Conservation (phyloP, 1,139 yeast genomes). For the Candida sp. region DNA sequence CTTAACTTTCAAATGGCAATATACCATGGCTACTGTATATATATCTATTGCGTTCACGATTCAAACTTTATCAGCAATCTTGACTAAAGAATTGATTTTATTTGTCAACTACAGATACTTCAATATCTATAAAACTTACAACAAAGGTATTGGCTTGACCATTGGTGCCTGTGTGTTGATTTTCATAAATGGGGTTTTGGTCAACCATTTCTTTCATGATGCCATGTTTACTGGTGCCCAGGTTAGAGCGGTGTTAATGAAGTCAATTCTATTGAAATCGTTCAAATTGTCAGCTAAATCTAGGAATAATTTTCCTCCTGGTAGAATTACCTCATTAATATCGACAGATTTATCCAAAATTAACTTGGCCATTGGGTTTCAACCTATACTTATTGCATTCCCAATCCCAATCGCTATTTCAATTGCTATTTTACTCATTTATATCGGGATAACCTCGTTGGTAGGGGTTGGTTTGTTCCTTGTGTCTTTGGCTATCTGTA, state of each 20-base stretch:
- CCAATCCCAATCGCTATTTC: conserved; percentile 45
- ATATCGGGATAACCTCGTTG: conserved; percentile 40
- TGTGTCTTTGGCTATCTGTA: conserved; percentile 37
- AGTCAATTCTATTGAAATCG: conserved; percentile 35
- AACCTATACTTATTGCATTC: conserved; percentile 42
- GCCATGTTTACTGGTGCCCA: conserved; percentile 50
- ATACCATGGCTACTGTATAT: conserved; percentile 28
- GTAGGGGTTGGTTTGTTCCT: conserved; percentile 44
- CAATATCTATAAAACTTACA: conserved; percentile 30
- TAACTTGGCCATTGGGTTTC: conserved; percentile 46
- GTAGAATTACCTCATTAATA: conserved; percentile 42
- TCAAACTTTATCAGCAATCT: conserved; percentile 40
- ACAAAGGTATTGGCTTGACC: conserved; percentile 41
- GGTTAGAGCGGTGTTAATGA: conserved; percentile 38
- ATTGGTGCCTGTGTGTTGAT: conserved; percentile 38
- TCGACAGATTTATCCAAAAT: conserved; percentile 45
- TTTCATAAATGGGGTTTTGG: conserved; percentile 37
- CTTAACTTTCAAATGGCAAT: conserved; percentile 37
- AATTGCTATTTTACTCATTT: conserved; percentile 28
- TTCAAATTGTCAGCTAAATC: conserved; percentile 34
- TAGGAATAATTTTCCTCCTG: conserved; percentile 33
- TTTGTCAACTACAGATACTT: conserved; percentile 36
- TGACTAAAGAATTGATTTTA: conserved; percentile 37
- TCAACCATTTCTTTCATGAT: conserved; percentile 43
- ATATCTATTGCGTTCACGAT: conserved; percentile 36